A percentile compares a stretch with the other conserved stretches of the same genome.
phyloP scores from a whole-genome alignment of 2,329 filamentous ascomycete genomes.

The Mollisiaceae sp. region DNA sequence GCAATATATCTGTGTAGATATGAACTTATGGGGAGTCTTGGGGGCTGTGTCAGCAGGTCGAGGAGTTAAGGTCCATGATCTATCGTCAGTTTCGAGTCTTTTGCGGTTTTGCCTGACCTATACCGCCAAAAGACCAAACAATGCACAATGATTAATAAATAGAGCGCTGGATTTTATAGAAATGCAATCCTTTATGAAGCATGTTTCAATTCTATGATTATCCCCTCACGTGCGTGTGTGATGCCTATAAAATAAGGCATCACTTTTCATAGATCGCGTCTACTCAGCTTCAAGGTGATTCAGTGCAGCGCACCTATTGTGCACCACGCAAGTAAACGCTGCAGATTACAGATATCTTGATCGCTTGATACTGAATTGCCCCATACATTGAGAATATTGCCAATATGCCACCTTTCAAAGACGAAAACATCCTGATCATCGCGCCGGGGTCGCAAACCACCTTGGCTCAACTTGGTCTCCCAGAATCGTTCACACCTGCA shows the following conservation, averaged over 20 bases:
- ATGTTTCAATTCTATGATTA: no score
- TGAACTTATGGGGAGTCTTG: no score
- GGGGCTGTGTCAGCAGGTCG: no score
- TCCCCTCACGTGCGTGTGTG: background rate
- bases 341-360: background rate
- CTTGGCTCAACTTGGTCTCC: conserved; percentile 43
- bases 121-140: no score
- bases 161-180: no score
- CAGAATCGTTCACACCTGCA: conserved; percentile 74
- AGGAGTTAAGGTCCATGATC: no score
- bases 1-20: background rate
- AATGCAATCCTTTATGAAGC: no score
- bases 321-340: background rate
- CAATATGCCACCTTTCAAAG: conserved; percentile 41
- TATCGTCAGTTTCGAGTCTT: no score
- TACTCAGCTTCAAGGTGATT: background rate
- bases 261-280: background rate
- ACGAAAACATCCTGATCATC: conserved; percentile 47
- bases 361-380: background rate
- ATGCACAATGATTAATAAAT: no score
- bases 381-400: background rate
- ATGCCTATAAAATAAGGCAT: background rate
- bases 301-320: background rate
- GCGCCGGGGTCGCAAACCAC: conserved; percentile 49
- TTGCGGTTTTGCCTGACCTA: no score